Percentiles rank a stretch among this genome's conserved stretches.
phyloP scores from a whole-genome alignment of 345 rosid species.

The Aegle marmelos region DNA sequence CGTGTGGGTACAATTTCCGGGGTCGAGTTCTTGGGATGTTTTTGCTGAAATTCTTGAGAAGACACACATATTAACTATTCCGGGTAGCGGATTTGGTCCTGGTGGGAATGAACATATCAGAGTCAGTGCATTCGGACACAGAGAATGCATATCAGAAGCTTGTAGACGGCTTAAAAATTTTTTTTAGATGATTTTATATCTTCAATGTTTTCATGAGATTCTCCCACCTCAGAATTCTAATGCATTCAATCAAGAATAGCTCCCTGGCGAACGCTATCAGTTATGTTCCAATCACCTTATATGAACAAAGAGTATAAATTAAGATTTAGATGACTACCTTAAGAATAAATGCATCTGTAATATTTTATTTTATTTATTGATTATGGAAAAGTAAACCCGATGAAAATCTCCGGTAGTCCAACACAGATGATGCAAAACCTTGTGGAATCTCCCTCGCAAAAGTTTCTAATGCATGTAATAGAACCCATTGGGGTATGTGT shows the following conservation, averaged over 20 bases:
- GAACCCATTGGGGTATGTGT: not conserved
- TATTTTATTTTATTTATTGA: no score
- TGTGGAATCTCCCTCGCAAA: not conserved
- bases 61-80: conserved; percentile 62
- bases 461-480: not conserved
- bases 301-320: not conserved
- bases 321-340: not conserved
- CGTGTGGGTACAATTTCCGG: conserved; percentile 68
- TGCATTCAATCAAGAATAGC: not conserved
- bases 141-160: conserved; percentile 55
- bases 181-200: not conserved
- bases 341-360: not conserved
- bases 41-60: conserved; percentile 69
- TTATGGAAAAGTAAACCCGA: not conserved
- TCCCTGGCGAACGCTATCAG: not conserved
- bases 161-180: conserved; percentile 41
- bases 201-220: not conserved
- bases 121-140: conserved; percentile 66
- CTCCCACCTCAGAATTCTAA: not conserved
- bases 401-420: not conserved
- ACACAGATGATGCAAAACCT: not conserved
- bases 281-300: not conserved
- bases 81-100: conserved; percentile 81
- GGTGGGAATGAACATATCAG: conserved; percentile 73
- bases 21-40: conserved; percentile 67